phyloP scores from a whole-genome alignment of 805 yeast genomes.

The Kluyveromyces wickerhamii region DNA sequence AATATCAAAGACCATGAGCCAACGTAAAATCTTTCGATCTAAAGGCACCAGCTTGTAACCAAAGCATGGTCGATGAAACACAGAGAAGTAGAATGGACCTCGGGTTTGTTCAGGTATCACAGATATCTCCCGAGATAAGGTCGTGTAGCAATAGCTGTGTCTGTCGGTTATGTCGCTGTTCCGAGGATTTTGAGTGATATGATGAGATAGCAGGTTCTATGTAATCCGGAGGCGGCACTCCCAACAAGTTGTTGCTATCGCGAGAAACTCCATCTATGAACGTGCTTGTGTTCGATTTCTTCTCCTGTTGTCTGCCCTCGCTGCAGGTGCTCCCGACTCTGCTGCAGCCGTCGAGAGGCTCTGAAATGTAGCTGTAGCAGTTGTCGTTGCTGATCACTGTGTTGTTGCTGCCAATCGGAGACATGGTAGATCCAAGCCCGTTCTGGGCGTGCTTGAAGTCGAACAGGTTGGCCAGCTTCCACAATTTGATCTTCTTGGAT shows the following conservation, averaged over 20 bases:
- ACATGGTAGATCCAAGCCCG: background rate
- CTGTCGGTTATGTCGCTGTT: slow-evolving; percentile 1
- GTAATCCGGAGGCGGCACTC: slow-evolving; percentile 6
- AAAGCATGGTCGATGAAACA: background rate
- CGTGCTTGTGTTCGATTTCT: background rate
- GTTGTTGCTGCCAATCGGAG: no score
- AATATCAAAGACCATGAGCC: slow-evolving; percentile 2
- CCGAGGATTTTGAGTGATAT: background rate
- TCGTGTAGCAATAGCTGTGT: slow-evolving; percentile 15
- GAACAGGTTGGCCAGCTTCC: slow-evolving; percentile 9
- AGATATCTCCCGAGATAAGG: slow-evolving; percentile 18
- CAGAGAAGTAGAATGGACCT: no score
- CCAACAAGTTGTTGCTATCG: background rate
- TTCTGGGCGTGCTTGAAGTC: slow-evolving; percentile 7
- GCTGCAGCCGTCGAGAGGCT: no score
- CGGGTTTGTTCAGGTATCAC: slow-evolving; percentile 6
- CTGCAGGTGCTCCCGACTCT: no score
- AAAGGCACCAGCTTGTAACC: no score
- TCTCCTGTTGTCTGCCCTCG: no score
- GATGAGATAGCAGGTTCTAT: slow-evolving; percentile 1
- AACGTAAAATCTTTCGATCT: background rate
- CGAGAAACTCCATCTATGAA: background rate
- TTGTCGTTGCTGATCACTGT: no score
- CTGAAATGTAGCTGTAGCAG: no score
- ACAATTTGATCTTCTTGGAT: background rate